Conservation (phyloP, 23 red algal species). For the Gracilaria domingensis region DNA sequence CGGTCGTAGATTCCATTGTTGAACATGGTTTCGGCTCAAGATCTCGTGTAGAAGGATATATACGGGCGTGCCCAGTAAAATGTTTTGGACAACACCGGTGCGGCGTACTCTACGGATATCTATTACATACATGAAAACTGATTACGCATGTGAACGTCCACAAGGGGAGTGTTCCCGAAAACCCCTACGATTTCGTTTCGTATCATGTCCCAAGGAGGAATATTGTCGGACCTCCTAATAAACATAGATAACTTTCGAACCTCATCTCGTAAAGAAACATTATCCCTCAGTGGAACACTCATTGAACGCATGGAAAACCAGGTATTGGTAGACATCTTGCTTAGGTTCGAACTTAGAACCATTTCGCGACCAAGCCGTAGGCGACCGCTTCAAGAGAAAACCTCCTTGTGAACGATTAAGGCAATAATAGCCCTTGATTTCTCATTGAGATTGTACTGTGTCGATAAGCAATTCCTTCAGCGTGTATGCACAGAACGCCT, state of each 20-base stretch:
- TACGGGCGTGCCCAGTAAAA: conserved; percentile 23
- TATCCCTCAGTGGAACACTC: background rate
- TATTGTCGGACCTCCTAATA: conserved; percentile 32
- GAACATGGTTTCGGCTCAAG: background rate
- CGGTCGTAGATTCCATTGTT: background rate
- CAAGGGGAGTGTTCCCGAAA: background rate
- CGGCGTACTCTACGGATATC: conserved; percentile 23
- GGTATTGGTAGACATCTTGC: background rate
- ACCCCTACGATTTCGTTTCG: background rate
- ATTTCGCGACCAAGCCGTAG: too few species aligned
- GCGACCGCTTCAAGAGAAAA: too few species aligned
- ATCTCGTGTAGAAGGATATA: background rate
- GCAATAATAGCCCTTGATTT: too few species aligned
- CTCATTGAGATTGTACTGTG: too few species aligned
- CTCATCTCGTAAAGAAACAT: background rate
- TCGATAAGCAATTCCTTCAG: too few species aligned
- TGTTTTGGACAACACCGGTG: conserved; percentile 27
- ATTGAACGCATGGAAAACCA: background rate
- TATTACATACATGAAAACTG: conserved; percentile 21
- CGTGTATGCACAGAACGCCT: too few species aligned
- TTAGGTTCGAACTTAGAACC: background rate
- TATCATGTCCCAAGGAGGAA: conserved; percentile 23
- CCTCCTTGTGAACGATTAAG: too few species aligned
- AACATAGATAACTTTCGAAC: background rate
- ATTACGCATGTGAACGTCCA: background rate